Evolutionary conservation across 352 stramenopile genomes (phyloP).

Genomic region (Phytophthora syringae): DNA sequence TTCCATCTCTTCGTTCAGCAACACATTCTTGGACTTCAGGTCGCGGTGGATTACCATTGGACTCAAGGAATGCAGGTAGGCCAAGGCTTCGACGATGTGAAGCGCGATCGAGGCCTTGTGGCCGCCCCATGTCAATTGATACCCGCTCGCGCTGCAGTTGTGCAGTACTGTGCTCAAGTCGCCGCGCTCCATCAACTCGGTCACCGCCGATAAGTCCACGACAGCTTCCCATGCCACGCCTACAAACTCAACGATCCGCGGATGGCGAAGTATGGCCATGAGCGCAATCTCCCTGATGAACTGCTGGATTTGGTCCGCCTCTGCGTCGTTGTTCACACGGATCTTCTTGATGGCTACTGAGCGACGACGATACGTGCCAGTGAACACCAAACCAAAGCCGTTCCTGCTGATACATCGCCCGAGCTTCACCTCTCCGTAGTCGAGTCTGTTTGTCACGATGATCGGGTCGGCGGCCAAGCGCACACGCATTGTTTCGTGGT

Average conservation of each 20-base stretch:
- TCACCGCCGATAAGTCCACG: slow-evolving; percentile 47
- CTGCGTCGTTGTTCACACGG: slow-evolving; percentile 21
- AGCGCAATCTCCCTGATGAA: slow-evolving; percentile 55
- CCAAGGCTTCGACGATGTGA: slow-evolving; percentile 51
- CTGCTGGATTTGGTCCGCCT: slow-evolving; percentile 35
- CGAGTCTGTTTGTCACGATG: slow-evolving; percentile 46
- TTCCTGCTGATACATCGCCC: slow-evolving; percentile 43
- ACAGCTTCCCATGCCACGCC: slow-evolving; percentile 52
- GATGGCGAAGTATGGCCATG: slow-evolving; percentile 45
- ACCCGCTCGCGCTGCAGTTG: slow-evolving; percentile 18
- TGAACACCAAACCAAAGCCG: slow-evolving; percentile 54
- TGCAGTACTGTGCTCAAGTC: slow-evolving; percentile 56
- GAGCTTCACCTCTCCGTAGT: slow-evolving; percentile 49
- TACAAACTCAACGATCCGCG: slow-evolving; percentile 53
- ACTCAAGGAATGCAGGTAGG: slow-evolving; percentile 55
- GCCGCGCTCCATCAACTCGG: slow-evolving; percentile 62
- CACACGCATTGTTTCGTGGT: slow-evolving; percentile 39
- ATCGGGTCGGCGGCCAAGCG: slow-evolving; percentile 44
- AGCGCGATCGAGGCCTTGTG: slow-evolving; percentile 54
- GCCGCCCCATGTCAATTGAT: slow-evolving; percentile 36
- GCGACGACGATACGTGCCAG: slow-evolving; percentile 35
- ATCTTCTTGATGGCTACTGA: slow-evolving; percentile 57
- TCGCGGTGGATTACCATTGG: slow-evolving; percentile 52
- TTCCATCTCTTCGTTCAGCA: slow-evolving; percentile 53
- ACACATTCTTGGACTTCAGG: slow-evolving; percentile 52